Evolutionary conservation across 2,329 filamentous ascomycete species (phyloP).

Genomic region (Colletotrichum neosansevieriae): DNA sequence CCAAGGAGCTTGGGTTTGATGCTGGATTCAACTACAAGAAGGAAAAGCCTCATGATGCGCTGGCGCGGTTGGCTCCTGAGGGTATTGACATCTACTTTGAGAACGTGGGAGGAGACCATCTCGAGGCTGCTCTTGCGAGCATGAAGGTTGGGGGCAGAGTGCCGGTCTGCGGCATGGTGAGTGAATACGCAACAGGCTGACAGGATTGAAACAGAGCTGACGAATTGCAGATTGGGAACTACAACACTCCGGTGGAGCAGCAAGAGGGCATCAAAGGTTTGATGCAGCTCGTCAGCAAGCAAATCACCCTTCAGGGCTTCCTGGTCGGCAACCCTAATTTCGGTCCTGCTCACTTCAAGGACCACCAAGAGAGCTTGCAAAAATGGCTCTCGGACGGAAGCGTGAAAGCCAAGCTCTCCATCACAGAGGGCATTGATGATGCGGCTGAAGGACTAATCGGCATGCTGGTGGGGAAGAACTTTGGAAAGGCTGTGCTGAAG

Average conservation of each 20-base stretch:
- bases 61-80: slow-evolving; percentile 78
- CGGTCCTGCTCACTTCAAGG: slow-evolving; percentile 73
- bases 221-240: slow-evolving; percentile 70
- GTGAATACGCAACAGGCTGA: not conserved
- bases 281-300: slow-evolving; percentile 72
- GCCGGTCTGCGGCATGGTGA: slow-evolving; percentile 74
- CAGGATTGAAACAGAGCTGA: not conserved
- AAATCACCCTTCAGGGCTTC: slow-evolving; percentile 80
- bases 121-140: slow-evolving; percentile 58
- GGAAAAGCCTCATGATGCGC: slow-evolving; percentile 75
- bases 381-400: slow-evolving; percentile 84
- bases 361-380: slow-evolving; percentile 81
- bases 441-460: slow-evolving; percentile 79
- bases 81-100: slow-evolving; percentile 80
- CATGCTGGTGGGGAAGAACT: slow-evolving; percentile 83
- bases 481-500: slow-evolving; percentile 87
- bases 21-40: slow-evolving; percentile 90
- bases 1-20: slow-evolving; percentile 64
- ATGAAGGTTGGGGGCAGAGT: slow-evolving; percentile 76
- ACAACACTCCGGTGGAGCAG: slow-evolving; percentile 71
- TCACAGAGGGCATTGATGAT: slow-evolving; percentile 83
- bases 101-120: slow-evolving; percentile 65
- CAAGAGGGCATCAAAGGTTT: slow-evolving; percentile 76
- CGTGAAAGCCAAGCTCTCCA: slow-evolving; percentile 76
- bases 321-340: slow-evolving; percentile 78